phyloP scores from a whole-genome alignment of 169 alveolate genomes.

The Cryptosporidium felis region DNA sequence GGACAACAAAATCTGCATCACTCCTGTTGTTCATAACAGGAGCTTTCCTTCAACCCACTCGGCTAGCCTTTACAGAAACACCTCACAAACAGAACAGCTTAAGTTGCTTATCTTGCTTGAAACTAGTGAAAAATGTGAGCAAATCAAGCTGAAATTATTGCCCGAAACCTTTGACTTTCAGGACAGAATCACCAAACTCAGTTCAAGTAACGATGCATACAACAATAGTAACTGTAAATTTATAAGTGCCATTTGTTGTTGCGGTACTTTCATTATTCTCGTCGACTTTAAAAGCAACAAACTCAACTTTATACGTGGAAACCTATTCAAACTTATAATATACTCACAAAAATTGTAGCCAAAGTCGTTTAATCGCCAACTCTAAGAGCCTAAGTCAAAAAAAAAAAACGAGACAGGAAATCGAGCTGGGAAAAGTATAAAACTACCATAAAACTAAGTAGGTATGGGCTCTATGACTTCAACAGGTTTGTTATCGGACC shows the following conservation, averaged over 20 bases:
- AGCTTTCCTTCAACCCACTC: too few relatives aligned
- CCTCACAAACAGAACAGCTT: background rate
- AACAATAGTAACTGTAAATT: constrained; percentile 37
- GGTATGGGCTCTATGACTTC: constrained; percentile 51
- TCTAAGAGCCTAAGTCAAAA: too few relatives aligned
- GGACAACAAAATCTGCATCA: background rate
- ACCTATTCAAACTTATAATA: constrained; percentile 10
- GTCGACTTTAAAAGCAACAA: constrained; percentile 12
- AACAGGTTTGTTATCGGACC: constrained; percentile 7
- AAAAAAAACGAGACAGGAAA: too few relatives aligned
- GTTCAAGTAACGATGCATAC: constrained; percentile 17
- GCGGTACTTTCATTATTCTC: constrained; percentile 6
- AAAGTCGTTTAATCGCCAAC: too few relatives aligned
- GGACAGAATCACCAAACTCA: constrained; percentile 1
- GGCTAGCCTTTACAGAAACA: too few relatives aligned
- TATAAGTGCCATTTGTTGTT: background rate
- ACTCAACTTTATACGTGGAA: background rate
- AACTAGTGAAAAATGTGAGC: constrained; percentile 5
- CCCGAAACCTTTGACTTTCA: constrained; percentile 14
- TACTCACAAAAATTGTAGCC: constrained; percentile 18
- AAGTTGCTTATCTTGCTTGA: constrained; percentile 21
- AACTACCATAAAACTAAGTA: too few relatives aligned
- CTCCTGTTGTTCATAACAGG: background rate
- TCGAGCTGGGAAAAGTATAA: too few relatives aligned
- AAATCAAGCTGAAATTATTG: background rate